Conservation (phyloP, 192 early-diverging fungal species). For the Coemansia sp. region DNA sequence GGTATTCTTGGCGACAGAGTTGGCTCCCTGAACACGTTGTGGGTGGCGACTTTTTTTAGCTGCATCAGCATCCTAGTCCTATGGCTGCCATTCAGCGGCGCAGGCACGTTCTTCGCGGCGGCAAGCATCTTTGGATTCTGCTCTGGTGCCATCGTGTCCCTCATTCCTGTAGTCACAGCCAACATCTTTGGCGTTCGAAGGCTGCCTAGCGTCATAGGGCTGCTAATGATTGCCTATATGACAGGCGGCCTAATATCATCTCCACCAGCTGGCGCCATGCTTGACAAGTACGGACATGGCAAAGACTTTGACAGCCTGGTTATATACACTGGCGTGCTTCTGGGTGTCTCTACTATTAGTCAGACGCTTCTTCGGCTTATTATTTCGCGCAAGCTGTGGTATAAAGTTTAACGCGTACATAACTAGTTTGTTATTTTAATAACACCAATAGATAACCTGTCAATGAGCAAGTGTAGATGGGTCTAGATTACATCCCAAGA, state of each 20-base stretch:
- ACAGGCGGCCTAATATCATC: constrained; percentile 22
- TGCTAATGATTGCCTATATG: constrained; percentile 26
- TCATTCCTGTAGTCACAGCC: constrained; percentile 34
- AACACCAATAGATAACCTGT: neutral
- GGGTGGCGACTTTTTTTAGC: constrained; percentile 12
- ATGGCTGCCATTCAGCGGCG: constrained; percentile 29
- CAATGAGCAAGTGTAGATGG: constrained; percentile 2
- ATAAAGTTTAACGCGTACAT: constrained; percentile 6
- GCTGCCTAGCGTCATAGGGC: constrained; percentile 33
- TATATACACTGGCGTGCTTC: constrained; percentile 27
- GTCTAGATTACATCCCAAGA: constrained; percentile 34
- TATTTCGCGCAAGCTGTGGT: constrained; percentile 6
- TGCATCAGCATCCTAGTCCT: constrained; percentile 27
- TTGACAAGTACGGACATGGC: constrained; percentile 24
- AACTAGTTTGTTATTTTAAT: neutral
- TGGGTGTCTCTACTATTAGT: constrained; percentile 1
- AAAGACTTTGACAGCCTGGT: constrained; percentile 19
- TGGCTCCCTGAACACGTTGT: constrained; percentile 23
- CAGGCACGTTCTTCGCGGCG: constrained; percentile 18
- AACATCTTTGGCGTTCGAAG: constrained; percentile 30
- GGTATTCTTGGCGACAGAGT: constrained; percentile 22
- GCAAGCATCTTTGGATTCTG: constrained; percentile 34
- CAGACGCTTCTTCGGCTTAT: constrained; percentile 3
- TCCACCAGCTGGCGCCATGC: constrained; percentile 29
- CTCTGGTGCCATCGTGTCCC: constrained; percentile 28